Evolutionary conservation across 1,284 basidiomycete species (phyloP), one percentile per base, ranked within the genome.

Genomic region (Albatrellus sp.): DNA sequence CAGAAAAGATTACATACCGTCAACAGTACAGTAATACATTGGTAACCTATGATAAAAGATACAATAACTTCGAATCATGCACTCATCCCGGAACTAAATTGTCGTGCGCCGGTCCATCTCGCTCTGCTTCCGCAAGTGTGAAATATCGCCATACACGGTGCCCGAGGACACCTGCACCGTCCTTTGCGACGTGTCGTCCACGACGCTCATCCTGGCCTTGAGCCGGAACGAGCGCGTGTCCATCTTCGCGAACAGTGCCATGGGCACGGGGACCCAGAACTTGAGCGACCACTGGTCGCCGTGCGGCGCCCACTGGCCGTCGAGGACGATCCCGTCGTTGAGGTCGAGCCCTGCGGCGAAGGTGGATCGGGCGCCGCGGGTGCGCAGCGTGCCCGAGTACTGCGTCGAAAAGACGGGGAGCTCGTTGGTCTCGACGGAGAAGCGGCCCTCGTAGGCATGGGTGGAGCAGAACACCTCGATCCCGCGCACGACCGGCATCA

Each of bases 201-300:
- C 40, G 45, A 43, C 41, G 19, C 19, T 38, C 14, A 53, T 48
- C 9, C 44, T 45, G 9, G 54, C 48, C 39, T 49, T 46, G 24
- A 63, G 16, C 36, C 48, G 50, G 46, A 63, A 63, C 44, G 55
- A 46, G 1, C 59, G 54, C 37, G 56, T 57, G 2, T 65, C 62
- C 24, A 48, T 43, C 53, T 56, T 61, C 17, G 60, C 51, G 37
- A 64, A 63, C 31, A 65, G 40, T 12, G 48, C 42, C 3, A 58
- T 29, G 0, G 62, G 60, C 29, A 65, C 45, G 1, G 63, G 61
- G 5, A 62, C 46, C 46, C 54, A 62, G 28, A 47, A 56, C 14
- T 55, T 52, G 40, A 43, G 44, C 36, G 52, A 58, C 63, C 62
- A 64, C 20, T 52, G 52, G 24, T 24, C 24, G 24, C 24, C 3